These are phyloP conservation scores for Talaromyces proteolyticus DNA, from an alignment of 495 filamentous ascomycete genomes.

Conservation along the genomic window DNA sequence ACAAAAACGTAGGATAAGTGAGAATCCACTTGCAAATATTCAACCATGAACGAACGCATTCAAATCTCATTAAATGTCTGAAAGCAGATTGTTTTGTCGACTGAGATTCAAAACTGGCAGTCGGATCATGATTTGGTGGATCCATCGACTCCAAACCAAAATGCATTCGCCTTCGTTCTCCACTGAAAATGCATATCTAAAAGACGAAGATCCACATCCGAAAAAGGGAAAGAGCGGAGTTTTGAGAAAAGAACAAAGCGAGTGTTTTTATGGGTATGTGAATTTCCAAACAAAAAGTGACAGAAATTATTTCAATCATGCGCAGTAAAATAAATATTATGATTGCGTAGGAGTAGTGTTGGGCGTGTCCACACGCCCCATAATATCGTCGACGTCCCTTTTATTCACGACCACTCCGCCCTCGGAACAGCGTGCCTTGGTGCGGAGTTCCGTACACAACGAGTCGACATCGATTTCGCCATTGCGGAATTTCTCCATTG, in stretches of 20 bases:
- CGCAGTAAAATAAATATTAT: neutral
- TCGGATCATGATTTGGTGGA: neutral
- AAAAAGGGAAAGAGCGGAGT: neutral
- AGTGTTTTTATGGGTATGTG: too few relatives aligned
- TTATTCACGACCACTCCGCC: slow-evolving; percentile 87
- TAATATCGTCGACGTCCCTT: slow-evolving; percentile 77
- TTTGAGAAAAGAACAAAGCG: too few relatives aligned
- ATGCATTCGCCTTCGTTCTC: neutral
- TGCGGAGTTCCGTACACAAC: slow-evolving; percentile 87
- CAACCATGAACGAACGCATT: too few relatives aligned
- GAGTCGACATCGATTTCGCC: slow-evolving; percentile 90
- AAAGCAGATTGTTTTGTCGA: neutral
- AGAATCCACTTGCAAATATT: too few relatives aligned
- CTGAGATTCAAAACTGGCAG: neutral
- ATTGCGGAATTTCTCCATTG: slow-evolving; percentile 76
- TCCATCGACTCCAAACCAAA: too few relatives aligned
- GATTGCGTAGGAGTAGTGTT: neutral
- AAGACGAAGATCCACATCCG: neutral
- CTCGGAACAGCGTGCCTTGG: slow-evolving; percentile 94
- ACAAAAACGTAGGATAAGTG: too few relatives aligned
- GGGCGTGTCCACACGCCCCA: slow-evolving; percentile 45
- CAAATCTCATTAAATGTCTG: too few relatives aligned
- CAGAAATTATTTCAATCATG: neutral
- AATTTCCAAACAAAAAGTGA: neutral
- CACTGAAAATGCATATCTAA: neutral